These are phyloP conservation scores for Plenodomus tracheiphilus DNA, from an alignment of 2,329 filamentous ascomycete genomes.

Conservation along the genomic window DNA sequence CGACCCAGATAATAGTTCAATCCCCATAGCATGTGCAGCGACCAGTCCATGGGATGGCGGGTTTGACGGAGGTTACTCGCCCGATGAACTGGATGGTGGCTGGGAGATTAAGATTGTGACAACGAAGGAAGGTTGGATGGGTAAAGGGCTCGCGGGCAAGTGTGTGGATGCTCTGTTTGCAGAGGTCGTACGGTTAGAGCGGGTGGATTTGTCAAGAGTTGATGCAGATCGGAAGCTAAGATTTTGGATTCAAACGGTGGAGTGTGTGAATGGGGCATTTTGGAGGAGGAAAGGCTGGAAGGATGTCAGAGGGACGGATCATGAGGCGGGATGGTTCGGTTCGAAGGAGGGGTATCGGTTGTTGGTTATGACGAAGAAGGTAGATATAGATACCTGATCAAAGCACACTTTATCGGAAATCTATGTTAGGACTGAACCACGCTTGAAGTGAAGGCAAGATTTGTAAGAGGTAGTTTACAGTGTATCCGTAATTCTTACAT, in stretches of 20 bases:
- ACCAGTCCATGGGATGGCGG: slow-evolving; percentile 4
- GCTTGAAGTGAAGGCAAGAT: too few relatives aligned
- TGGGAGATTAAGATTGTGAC: slow-evolving; percentile 15
- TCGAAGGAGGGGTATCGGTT: slow-evolving; percentile 10
- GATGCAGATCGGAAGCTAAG: neutral
- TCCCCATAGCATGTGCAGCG: slow-evolving; percentile 10
- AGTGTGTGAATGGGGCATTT: slow-evolving; percentile 9
- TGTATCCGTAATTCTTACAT: too few relatives aligned
- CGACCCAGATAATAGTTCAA: neutral
- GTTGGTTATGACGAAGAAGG: slow-evolving; percentile 7
- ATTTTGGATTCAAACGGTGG: slow-evolving; percentile 11
- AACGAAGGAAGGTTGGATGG: slow-evolving; percentile 6
- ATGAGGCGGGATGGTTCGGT: slow-evolving; percentile 7
- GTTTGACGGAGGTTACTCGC: neutral
- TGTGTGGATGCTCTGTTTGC: slow-evolving; percentile 7
- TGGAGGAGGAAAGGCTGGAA: slow-evolving; percentile 9
- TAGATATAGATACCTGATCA: neutral
- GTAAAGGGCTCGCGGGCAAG: slow-evolving; percentile 5
- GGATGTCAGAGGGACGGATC: slow-evolving; percentile 4
- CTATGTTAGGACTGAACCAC: too few relatives aligned
- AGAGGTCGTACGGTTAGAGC: slow-evolving; percentile 1
- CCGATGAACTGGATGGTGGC: slow-evolving; percentile 1
- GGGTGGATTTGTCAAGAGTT: too few relatives aligned
- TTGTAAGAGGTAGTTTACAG: too few relatives aligned
- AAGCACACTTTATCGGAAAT: too few relatives aligned